Percentiles rank a stretch among this genome's conserved stretches.
Evolutionary conservation across 371 early-diverging fungal genomes (phyloP).

Genomic region (Actinomucor elegans): DNA sequence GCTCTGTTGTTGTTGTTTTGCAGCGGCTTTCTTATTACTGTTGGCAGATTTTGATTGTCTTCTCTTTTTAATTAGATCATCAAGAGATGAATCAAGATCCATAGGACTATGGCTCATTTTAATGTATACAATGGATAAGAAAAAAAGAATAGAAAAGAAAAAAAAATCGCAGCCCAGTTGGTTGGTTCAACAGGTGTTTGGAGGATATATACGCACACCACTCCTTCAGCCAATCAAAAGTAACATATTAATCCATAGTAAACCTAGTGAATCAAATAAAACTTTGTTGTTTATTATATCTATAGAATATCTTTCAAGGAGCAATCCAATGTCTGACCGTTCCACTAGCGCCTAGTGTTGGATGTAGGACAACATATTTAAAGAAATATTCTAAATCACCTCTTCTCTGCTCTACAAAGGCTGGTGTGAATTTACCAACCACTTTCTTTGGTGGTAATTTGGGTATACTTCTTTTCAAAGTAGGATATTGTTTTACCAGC

Average conservation of each 20-base stretch:
- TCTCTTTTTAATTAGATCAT: conserved; percentile 45
- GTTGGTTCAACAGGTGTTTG: too few species aligned
- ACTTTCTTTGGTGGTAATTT: conserved; percentile 57
- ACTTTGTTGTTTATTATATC: neutral
- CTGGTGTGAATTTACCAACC: conserved; percentile 52
- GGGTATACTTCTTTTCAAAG: conserved; percentile 47
- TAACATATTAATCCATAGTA: too few species aligned
- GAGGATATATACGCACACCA: too few species aligned
- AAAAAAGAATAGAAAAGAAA: neutral
- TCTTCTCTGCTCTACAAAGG: conserved; percentile 55
- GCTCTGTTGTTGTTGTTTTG: conserved; percentile 17
- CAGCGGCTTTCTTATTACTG: conserved; percentile 10
- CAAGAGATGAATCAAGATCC: conserved; percentile 49
- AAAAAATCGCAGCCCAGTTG: too few species aligned
- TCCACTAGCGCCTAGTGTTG: conserved; percentile 45
- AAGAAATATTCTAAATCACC: conserved; percentile 61
- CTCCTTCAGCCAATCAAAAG: too few species aligned
- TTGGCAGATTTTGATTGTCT: neutral
- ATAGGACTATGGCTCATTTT: conserved; percentile 24
- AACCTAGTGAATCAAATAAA: too few species aligned
- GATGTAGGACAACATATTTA: conserved; percentile 54
- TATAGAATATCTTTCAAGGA: conserved; percentile 19
- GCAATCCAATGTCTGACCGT: conserved; percentile 50
- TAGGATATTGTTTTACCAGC: conserved; percentile 40
- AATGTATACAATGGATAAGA: neutral